Conservation (phyloP, 306 rosid species). For the Canavalia ensiformis region DNA sequence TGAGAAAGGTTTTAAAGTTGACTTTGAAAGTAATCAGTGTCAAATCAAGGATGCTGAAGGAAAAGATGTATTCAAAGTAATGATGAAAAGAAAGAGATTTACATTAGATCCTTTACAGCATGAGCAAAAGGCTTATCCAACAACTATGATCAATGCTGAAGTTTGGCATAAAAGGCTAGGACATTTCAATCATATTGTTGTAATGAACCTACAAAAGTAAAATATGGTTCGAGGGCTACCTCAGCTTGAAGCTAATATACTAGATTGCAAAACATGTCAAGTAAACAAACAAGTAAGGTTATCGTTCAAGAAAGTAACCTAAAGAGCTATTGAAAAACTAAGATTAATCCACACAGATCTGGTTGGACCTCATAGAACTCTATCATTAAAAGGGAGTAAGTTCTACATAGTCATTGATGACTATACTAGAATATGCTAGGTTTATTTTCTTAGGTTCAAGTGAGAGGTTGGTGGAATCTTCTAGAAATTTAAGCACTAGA, state of each 20-base stretch:
- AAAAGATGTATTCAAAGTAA: no score
- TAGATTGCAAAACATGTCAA: neutral
- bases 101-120: neutral
- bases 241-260: no score
- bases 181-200: neutral
- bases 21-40: no score
- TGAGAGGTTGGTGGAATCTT: neutral
- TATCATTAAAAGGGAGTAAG: neutral
- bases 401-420: neutral
- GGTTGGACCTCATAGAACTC: neutral
- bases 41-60: no score
- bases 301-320: neutral
- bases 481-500: neutral
- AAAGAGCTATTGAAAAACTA: neutral
- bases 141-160: neutral
- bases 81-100: neutral
- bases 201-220: neutral
- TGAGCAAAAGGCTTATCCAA: neutral
- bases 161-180: neutral
- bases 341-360: neutral
- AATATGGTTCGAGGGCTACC: no score
- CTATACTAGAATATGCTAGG: neutral
- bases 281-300: neutral
- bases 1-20: no score
- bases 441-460: no score